Conservation (phyloP, 2,329 filamentous ascomycete genomes). For the Pleomassaria siparia region DNA sequence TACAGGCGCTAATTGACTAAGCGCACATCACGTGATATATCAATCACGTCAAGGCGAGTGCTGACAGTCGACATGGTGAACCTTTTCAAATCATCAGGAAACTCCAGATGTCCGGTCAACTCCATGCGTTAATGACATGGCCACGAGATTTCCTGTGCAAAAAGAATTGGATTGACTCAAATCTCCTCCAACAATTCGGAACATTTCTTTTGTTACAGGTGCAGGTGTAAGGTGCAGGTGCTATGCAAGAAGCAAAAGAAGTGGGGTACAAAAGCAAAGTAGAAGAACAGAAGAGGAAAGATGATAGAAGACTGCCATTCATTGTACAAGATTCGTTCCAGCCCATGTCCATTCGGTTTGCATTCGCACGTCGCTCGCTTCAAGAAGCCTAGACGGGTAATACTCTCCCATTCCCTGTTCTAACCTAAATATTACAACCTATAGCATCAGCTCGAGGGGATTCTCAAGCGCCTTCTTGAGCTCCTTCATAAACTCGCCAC, state of each 20-base stretch:
- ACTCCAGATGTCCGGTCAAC: too few relatives aligned
- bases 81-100: too few relatives aligned
- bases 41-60: too few relatives aligned
- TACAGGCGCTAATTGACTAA: too few relatives aligned
- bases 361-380: constrained; percentile 18
- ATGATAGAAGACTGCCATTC: constrained; percentile 22
- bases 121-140: too few relatives aligned
- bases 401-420: constrained; percentile 16
- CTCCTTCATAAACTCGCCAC: constrained; percentile 94
- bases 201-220: constrained; percentile 15
- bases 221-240: too few relatives aligned
- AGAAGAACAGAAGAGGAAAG: constrained; percentile 8
- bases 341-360: too few relatives aligned
- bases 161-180: too few relatives aligned
- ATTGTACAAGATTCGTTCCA: constrained; percentile 31
- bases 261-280: neutral
- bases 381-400: constrained; percentile 31
- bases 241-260: constrained; percentile 11
- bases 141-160: too few relatives aligned
- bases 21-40: too few relatives aligned
- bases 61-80: too few relatives aligned
- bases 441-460: constrained; percentile 91
- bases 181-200: too few relatives aligned
- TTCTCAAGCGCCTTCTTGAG: constrained; percentile 98
- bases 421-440: constrained; percentile 33